Conservation (phyloP, 768 basidiomycete genomes). For the Tricholoma matsutake region DNA sequence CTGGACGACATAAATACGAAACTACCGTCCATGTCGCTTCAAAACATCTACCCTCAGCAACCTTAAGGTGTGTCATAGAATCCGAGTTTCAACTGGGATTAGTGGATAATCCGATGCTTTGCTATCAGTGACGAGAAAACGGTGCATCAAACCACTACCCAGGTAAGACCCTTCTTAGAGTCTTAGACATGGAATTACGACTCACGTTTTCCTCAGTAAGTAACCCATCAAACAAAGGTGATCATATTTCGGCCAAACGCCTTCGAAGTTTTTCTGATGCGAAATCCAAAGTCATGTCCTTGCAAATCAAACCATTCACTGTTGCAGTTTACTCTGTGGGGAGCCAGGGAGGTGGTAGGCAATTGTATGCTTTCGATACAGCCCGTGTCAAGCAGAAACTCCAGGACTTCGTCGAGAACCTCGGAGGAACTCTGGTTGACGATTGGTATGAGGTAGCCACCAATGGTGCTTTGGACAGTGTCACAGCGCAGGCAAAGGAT, state of each 20-base stretch:
- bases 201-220: background rate
- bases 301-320: background rate
- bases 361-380: background rate
- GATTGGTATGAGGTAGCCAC: background rate
- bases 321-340: background rate
- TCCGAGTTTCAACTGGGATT: background rate
- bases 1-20: background rate
- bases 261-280: background rate
- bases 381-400: background rate
- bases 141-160: background rate
- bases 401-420: background rate
- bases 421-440: background rate
- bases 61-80: background rate
- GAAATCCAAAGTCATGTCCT: background rate
- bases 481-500: background rate
- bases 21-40: background rate
- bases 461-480: background rate
- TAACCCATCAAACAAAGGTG: background rate
- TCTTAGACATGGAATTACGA: background rate
- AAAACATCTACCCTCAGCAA: background rate
- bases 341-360: background rate
- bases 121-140: background rate
- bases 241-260: background rate
- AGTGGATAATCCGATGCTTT: background rate
- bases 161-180: background rate